Evolutionary conservation across 768 basidiomycete genomes (phyloP), one percentile per base, ranked within the genome.

Genomic region (Daedaleopsis nitida): DNA sequence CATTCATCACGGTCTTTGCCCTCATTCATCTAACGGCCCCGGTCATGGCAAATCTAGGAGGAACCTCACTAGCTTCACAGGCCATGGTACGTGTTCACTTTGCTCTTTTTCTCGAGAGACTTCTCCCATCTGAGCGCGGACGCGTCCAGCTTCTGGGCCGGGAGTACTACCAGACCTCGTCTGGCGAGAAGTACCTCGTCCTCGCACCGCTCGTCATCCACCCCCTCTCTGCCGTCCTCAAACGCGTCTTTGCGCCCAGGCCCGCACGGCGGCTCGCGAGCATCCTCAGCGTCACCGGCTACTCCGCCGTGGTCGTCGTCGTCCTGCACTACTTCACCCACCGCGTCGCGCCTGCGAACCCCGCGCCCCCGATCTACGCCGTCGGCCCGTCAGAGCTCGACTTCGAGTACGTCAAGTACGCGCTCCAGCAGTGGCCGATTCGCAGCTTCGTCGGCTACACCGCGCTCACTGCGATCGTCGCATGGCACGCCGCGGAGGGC

Each of bases 1-100:
- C 93, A 9, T 90, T 94, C 69, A 86, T 95, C 42, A 77, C 84
- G 11, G 86, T 86, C 0, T 95, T 94, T 68, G 75, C 94, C 4
- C 73, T 86, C 23, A 81, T 95, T n/a, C 94, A 96, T 69, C 78
- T 96, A 13, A 80, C 86, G 0, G 88, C 92, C 2, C 94, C 94
- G 3, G 74, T 82, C 1, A 73, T 87, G 3, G 92, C 92, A 3
- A 88, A 80, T 57, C 45, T 92, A 0, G 92, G 89, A 5, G 92
- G 92, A 0, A 83, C 87, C 1, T 77, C 75, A 11, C 69, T 86
- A 16, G 81, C 92, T 9, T 92, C 91, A 5, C 84, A 84, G 68
- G 82, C 85, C 49, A 87, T 94, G 90, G 93, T 91, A 60, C n/a
- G 43, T 34, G n/a, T 3, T 32, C 3, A 42, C 39, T 42, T 3